phyloP scores from a whole-genome alignment of 2,329 filamentous ascomycete species.

The Aciculosporium take region DNA sequence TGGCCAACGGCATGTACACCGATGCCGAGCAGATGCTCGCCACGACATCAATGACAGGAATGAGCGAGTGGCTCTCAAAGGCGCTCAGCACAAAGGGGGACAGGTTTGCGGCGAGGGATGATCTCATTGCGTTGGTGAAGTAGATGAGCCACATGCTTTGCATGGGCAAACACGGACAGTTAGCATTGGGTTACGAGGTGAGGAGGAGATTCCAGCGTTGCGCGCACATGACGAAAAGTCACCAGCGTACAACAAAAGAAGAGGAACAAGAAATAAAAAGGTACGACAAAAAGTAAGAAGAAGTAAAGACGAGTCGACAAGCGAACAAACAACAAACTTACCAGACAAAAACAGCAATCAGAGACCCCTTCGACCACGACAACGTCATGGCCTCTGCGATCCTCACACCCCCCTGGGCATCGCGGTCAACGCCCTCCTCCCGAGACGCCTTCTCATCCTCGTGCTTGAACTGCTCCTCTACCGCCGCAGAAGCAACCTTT shows the following conservation, averaged over 20 bases:
- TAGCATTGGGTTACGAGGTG: too few species aligned
- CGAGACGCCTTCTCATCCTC: neutral
- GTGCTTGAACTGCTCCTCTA: neutral
- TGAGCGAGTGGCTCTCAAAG: conserved; percentile 37
- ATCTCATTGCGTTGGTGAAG: conserved; percentile 4
- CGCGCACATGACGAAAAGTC: too few species aligned
- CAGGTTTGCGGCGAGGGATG: conserved; percentile 1
- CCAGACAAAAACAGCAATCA: conserved; percentile 4
- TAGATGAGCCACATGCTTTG: conserved; percentile 6
- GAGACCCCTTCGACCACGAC: conserved; percentile 1
- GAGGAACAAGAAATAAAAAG: neutral
- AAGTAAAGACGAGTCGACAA: neutral
- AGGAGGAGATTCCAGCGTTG: too few species aligned
- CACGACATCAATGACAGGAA: conserved; percentile 39
- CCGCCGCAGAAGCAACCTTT: neutral
- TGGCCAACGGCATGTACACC: conserved; percentile 46
- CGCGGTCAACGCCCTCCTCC: neutral
- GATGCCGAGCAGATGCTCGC: conserved; percentile 40
- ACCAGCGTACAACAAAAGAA: too few species aligned
- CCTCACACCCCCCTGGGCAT: conserved; percentile 1
- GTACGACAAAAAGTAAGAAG: neutral
- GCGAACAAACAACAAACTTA: neutral
- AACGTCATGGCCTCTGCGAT: conserved; percentile 3
- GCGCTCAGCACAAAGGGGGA: conserved; percentile 18
- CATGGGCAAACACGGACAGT: neutral